Conservation (phyloP, 768 basidiomycete species). For the Boletus barrowsii region DNA sequence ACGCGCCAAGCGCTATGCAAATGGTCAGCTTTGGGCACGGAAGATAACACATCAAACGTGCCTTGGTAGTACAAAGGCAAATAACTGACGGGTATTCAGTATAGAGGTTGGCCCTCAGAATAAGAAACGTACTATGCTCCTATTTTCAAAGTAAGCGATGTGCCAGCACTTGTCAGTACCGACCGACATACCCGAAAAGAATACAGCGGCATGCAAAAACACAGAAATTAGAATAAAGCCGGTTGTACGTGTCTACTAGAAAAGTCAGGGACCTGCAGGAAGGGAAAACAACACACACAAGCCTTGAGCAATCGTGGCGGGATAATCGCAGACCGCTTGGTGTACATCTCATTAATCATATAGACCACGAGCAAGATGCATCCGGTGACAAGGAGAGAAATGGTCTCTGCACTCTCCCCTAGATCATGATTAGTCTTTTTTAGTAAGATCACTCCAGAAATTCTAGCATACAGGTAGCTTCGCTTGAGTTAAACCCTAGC, state of each 20-base stretch:
- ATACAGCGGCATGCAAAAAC: conserved; percentile 34
- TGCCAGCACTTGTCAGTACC: neutral
- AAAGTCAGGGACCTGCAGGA: neutral
- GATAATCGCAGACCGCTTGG: conserved; percentile 35
- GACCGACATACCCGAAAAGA: conserved; percentile 30
- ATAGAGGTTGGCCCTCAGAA: neutral
- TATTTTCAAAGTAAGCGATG: conserved; percentile 6
- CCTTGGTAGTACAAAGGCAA: conserved; percentile 42
- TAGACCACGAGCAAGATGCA: conserved; percentile 27
- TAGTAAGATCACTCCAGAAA: neutral
- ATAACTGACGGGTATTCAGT: conserved; percentile 26
- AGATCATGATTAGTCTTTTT: neutral
- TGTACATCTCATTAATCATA: conserved; percentile 34
- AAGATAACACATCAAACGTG: neutral
- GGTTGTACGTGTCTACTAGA: conserved; percentile 37
- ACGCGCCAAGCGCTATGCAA: conserved; percentile 33
- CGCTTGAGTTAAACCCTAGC: conserved; percentile 37
- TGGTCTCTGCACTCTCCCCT: conserved; percentile 34
- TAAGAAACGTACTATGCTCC: conserved; percentile 25
- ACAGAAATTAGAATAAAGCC: conserved; percentile 27
- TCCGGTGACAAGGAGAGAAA: conserved; percentile 38
- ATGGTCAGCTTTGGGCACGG: neutral
- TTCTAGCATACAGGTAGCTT: conserved; percentile 28
- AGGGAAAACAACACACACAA: neutral
- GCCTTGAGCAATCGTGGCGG: conserved; percentile 39